Percentiles rank a stretch among this genome's conserved stretches.
phyloP scores from a whole-genome alignment of 805 yeast species.

The Candida yuanshanica region DNA sequence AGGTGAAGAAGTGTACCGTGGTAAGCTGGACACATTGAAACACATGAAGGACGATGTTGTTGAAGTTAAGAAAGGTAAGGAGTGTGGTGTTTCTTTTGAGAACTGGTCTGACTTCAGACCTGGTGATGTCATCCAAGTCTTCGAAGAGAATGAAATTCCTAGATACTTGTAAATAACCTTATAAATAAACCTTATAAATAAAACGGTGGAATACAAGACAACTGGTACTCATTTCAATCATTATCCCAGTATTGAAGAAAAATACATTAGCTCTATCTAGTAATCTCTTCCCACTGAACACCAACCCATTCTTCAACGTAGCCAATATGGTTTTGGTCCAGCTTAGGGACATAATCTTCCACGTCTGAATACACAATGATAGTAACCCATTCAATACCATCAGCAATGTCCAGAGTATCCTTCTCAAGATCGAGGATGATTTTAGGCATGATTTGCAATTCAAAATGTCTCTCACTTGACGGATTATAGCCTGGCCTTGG shows the following conservation, averaged over 20 bases:
- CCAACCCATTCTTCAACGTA: slow-evolving; percentile 77
- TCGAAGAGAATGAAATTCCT: slow-evolving; percentile 57
- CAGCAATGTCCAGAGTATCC: slow-evolving; percentile 31
- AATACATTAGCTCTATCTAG: slow-evolving; percentile 4
- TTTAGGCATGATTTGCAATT: slow-evolving; percentile 92
- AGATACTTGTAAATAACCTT: slow-evolving; percentile 33
- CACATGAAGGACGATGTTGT: slow-evolving; percentile 73
- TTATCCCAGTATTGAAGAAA: background rate
- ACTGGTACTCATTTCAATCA: slow-evolving; percentile 5
- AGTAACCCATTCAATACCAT: slow-evolving; percentile 98
- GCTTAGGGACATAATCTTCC: slow-evolving; percentile 53
- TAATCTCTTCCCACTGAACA: slow-evolving; percentile 74
- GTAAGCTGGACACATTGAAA: slow-evolving; percentile 66
- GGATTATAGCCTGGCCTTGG: slow-evolving; percentile 63
- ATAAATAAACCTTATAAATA: background rate
- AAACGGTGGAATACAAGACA: slow-evolving; percentile 1
- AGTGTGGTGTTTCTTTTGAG: slow-evolving; percentile 79
- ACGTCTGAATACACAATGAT: slow-evolving; percentile 74
- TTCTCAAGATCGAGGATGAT: slow-evolving; percentile 78
- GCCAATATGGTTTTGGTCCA: slow-evolving; percentile 66
- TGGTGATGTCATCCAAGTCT: slow-evolving; percentile 73
- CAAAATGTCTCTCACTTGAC: slow-evolving; percentile 57
- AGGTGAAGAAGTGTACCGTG: slow-evolving; percentile 45
- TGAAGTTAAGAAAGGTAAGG: slow-evolving; percentile 79
- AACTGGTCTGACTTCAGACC: slow-evolving; percentile 61